These are phyloP conservation scores for Gymnopilus junonius DNA, from an alignment of 768 basidiomycete genomes.

Conservation along the genomic window DNA sequence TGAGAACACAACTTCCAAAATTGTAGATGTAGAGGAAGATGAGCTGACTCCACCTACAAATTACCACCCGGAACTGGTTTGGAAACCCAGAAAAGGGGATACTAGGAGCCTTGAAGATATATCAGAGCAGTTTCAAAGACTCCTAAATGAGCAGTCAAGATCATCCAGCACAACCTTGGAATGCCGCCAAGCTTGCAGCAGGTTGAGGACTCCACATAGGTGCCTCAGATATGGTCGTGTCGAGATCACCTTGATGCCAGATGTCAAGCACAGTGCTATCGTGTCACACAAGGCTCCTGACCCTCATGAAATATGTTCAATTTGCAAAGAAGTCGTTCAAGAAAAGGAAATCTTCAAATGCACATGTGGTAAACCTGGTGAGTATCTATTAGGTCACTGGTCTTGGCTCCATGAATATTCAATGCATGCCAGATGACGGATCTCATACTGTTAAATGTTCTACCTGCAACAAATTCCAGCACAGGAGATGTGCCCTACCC, in stretches of 20 bases:
- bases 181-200: background rate
- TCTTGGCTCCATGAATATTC: background rate
- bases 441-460: conserved; percentile 5
- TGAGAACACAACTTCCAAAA: background rate
- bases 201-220: conserved; percentile 1
- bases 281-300: conserved; percentile 3
- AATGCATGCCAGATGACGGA: conserved; percentile 3
- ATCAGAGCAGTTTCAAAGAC: conserved; percentile 7
- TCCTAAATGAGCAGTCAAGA: background rate
- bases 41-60: background rate
- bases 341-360: conserved; percentile 10
- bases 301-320: conserved; percentile 9
- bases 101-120: background rate
- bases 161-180: background rate
- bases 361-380: conserved; percentile 6
- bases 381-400: background rate
- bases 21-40: background rate
- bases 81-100: conserved; percentile 1
- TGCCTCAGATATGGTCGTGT: conserved; percentile 11
- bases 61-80: conserved; percentile 5
- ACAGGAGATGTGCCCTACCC: background rate
- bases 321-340: conserved; percentile 13
- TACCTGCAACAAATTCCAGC: background rate
- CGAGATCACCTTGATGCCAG: conserved; percentile 9
- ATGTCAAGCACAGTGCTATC: conserved; percentile 6